These are phyloP conservation scores for Trapa bicornis DNA, from an alignment of 345 rosid genomes.

Conservation along the genomic window DNA sequence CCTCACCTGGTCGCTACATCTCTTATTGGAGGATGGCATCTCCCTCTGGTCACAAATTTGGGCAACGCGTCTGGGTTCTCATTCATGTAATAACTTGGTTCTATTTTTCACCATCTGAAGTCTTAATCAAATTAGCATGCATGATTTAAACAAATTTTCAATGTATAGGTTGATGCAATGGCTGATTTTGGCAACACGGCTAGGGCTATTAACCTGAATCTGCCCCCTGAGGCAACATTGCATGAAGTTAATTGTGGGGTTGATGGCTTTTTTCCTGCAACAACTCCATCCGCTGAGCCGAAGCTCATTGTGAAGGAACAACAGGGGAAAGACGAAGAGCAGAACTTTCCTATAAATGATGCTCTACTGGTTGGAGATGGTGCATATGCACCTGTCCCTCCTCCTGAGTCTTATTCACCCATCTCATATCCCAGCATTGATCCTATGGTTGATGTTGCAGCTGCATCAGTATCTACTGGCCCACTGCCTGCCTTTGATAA, in stretches of 20 bases:
- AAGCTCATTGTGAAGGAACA: slow-evolving; percentile 17
- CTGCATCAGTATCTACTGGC: not conserved
- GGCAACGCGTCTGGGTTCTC: slow-evolving; percentile 92
- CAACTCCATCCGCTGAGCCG: slow-evolving; percentile 8
- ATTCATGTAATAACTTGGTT: slow-evolving; percentile 38
- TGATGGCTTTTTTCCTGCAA: slow-evolving; percentile 10
- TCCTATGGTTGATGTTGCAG: slow-evolving; percentile 9
- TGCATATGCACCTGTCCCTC: slow-evolving; percentile 13
- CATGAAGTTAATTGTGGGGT: slow-evolving; percentile 13
- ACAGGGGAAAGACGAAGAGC: slow-evolving; percentile 25
- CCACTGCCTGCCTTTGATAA: not conserved
- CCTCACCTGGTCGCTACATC: slow-evolving; percentile 58
- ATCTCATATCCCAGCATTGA: slow-evolving; percentile 38
- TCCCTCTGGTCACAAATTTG: slow-evolving; percentile 56
- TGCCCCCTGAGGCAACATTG: slow-evolving; percentile 37
- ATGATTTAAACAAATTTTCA: not conserved
- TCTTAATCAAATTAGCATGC: not conserved
- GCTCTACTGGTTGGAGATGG: slow-evolving; percentile 20
- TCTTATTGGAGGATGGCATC: slow-evolving; percentile 90
- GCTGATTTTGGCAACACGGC: slow-evolving; percentile 20
- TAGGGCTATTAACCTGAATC: slow-evolving; percentile 55
- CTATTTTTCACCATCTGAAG: not conserved
- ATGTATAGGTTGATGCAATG: slow-evolving; percentile 52
- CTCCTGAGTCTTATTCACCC: slow-evolving; percentile 16
- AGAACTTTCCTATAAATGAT: slow-evolving; percentile 28